Conservation (phyloP, 305 asterid genomes). For the Stenogyne calaminthoides region DNA sequence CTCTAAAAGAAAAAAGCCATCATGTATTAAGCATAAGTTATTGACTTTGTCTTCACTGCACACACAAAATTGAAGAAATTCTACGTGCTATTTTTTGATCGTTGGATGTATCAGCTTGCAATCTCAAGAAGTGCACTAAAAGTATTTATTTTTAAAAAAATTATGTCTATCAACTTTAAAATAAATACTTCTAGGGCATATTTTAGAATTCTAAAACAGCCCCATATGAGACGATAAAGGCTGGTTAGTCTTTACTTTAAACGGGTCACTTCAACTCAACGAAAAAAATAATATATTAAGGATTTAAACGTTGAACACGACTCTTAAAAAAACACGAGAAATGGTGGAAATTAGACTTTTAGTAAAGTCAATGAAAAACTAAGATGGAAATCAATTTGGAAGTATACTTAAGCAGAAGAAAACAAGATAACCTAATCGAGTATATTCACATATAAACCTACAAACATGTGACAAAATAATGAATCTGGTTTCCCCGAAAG, state of each 20-base stretch:
- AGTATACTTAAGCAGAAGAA: not conserved
- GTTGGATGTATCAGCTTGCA: too few relatives aligned
- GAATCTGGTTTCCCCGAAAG: constrained; percentile 16
- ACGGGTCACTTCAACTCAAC: not conserved
- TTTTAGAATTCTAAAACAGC: too few relatives aligned
- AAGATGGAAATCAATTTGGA: not conserved
- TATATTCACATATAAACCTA: not conserved
- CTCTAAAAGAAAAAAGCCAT: too few relatives aligned
- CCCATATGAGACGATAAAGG: not conserved
- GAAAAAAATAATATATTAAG: not conserved
- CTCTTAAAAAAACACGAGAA: constrained; percentile 5
- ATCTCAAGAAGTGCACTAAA: too few relatives aligned
- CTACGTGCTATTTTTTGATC: not conserved
- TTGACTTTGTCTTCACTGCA: not conserved
- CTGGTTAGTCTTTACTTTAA: not conserved
- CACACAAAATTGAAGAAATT: not conserved
- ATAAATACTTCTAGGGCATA: too few relatives aligned
- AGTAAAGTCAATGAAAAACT: constrained; percentile 20
- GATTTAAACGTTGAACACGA: not conserved
- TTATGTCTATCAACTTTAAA: too few relatives aligned
- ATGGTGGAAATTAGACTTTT: constrained; percentile 25
- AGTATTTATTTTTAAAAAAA: too few relatives aligned
- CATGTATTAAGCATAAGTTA: too few relatives aligned
- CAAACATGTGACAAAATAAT: constrained; percentile 4
- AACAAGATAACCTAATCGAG: constrained; percentile 13